Evolutionary conservation across 768 basidiomycete species (phyloP), one percentile per base, ranked within the genome.

Genomic region (Tulasnella calospora): DNA sequence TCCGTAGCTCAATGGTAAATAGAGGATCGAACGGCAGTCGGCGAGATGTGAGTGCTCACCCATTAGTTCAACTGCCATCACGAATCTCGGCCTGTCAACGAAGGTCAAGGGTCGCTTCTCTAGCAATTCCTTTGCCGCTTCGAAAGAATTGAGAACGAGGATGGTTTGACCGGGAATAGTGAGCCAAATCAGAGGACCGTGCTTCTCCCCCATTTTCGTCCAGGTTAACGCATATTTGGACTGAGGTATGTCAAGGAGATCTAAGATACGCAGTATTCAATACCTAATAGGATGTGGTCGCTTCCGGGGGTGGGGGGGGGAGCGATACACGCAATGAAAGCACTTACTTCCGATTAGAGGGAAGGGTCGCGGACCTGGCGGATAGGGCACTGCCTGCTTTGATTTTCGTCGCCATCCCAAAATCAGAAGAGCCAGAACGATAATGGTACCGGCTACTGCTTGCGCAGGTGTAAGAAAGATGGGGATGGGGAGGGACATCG

Each of bases 211-310:
- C 38, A 38, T 73, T 73, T 73, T 71, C 10, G 71, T 78, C 46
- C 71, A 78, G 2, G 36, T 17, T 9, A 77, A 1, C 27, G 40
- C 35, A 33, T n/a, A 40, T 19, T 9, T 23, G 12, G 57, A 69
- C 23, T 40, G 57, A 15, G 76, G 76, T 21, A 77, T 35, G 23
- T 77, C 71, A 90, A 67, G 33, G 12, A 67, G 21, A 33, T 67
- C 61, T 67, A 35, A 40, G 9, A 27, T 35, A 17, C 10, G n/a
- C 9, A 9, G 38, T 35, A 23, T 9, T 73, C 8, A 19, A 23
- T 36, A 23, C 4, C 2, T 1, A 19, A 10, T 38, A 19, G n/a
- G 0, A 44, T 7, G 15, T 44, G 27, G 33, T 30, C 10, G 30
- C 38, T 15, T 30, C 35, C 1, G 51, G n/a, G n/a, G 8, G n/a